Base-by-base conservation (phyloP, 768 basidiomycete genomes). In the Cantharellus cinnabarinus region DNA sequence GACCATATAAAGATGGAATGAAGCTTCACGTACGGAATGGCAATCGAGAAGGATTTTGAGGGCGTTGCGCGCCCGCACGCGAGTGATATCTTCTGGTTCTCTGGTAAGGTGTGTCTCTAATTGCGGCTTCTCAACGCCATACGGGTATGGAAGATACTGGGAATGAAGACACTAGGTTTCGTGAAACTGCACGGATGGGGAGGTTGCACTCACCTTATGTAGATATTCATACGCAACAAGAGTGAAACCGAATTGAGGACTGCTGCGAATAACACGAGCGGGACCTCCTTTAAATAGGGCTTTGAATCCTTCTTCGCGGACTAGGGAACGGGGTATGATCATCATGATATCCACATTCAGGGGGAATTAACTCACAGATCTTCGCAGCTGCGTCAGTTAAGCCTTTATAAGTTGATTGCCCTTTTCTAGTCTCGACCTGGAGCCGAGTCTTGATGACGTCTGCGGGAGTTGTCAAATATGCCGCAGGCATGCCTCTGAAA, bases 391-490 rank as follows among this genome's bases (percentile, higher is more conserved):
- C 93, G 70, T 99, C 93, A 14, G 73, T 68, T 42, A 95, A 70
- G 51, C 95, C 94, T 68, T 86, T 87, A 74, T 99, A 99, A 61
- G 82, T 74, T 3, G 90, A 86, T 68, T 98, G 81, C 5, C 95
- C 95, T 66, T 85, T 82, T 63, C 84, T 78, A 50, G 89, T 85
- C 69, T 98, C 95, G 5, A 89, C 84, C 69, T 98, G 94, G 64
- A 98, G 72, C 53, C 93, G 80, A 14, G 95, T 98, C 78, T 99
- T 98, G 67, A 98, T 87, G 62, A 98, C 95, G 71, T 99, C 94
- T 65, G 86, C 86, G 48, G 90, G 89, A 4, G 89, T 93, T 40
- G 89, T 89, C 63, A 94, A 72, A 71, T 91, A 93, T 42, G 91
- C 90, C 50, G 93, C 91, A 59, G 94, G 94, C 91, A 97, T 97